Base-by-base conservation (phyloP, 2,329 filamentous ascomycete species). In the Alternaria triticimaculans region DNA sequence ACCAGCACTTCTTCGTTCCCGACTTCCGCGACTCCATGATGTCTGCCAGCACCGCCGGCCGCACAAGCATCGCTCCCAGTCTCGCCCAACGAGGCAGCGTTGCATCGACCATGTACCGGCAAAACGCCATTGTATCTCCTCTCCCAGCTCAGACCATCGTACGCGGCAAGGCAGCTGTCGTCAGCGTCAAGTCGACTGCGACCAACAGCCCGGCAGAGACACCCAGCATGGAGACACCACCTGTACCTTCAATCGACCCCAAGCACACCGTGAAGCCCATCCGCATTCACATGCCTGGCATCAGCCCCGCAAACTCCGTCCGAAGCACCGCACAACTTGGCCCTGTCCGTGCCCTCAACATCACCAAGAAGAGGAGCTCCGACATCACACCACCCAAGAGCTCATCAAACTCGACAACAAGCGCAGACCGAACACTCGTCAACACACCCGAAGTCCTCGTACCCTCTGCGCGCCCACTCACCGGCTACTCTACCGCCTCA, bases 1-100 rank as follows among this genome's bases (percentile, higher is more conserved):
- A 96, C 65, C 92, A 96, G 75, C 92, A 96, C 77, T 97, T 97
- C 86, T 97, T 97, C 80, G 91, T 97, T 72, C 94, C 94, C 63
- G 93, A 97, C 76, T 86, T 97, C 49, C 91, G 95, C 69, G 93
- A 96, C 81, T 97, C 94, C 7, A 95, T 93, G 12, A 97, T 94
- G 81, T 96, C 94, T 6, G 91, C 88, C 65, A 87, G 91, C 65
- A 92, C 92, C 2, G 79, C 83, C 56, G 81, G 79, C 21, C 82
- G 82, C 50, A 80, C 80, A n/a, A 84, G 82, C 66, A 84, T 85
- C 69, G 82, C 83, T 11, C 83, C 83, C 1, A 84, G 82, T 55
- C 76, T 85, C 30, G 83, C 83, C 28, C 64, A 67, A 43, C 79
- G 84, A 41, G 81, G 75, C 60, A 89, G 87, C 76, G 92, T 98